Evolutionary conservation across 2,329 filamentous ascomycete species (phyloP).

Genomic region (Cladophialophora chaetospira): DNA sequence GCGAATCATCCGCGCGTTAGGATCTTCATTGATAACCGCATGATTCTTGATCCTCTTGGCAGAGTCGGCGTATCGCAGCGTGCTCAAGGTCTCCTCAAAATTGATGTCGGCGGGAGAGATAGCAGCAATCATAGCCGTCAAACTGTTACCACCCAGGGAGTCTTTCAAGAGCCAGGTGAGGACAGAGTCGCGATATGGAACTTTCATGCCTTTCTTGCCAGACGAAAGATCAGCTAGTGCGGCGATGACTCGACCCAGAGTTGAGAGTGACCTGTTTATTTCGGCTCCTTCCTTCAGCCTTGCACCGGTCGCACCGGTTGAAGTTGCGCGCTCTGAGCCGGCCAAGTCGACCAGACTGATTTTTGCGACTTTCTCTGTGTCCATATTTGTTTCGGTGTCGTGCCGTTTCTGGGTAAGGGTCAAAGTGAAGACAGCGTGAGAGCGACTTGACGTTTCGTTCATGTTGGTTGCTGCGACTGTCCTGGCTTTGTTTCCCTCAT

Average conservation of each 20-base stretch:
- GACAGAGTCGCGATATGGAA: conserved; percentile 95
- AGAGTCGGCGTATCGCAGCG: conserved; percentile 92
- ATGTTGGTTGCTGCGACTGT: conserved; percentile 99
- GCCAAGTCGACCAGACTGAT: conserved; percentile 98
- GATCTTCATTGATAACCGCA: conserved; percentile 97
- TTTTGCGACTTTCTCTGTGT: conserved; percentile 95
- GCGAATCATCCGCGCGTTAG: conserved; percentile 97
- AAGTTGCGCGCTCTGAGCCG: conserved; percentile 95
- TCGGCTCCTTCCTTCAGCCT: conserved; percentile 96
- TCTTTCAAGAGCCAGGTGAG: conserved; percentile 97
- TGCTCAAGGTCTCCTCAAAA: conserved; percentile 96
- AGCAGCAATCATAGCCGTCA: conserved; percentile 99
- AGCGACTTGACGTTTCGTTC: conserved; percentile 99
- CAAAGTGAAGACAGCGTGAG: conserved; percentile 95
- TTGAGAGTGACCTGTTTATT: conserved; percentile 96
- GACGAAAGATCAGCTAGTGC: conserved; percentile 88
- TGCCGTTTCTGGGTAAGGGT: conserved; percentile 92
- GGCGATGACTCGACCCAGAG: conserved; percentile 94
- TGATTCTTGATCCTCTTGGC: conserved; percentile 99
- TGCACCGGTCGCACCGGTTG: conserved; percentile 92
- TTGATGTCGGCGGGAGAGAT: conserved; percentile 99
- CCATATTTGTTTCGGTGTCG: conserved; percentile 92
- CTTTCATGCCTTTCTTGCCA: conserved; percentile 76
- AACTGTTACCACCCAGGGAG: conserved; percentile 94
- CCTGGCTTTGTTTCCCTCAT: conserved; percentile 97